These are phyloP conservation scores for Austroboletus eburneus DNA, from an alignment of 768 basidiomycete species.

Conservation along the genomic window DNA sequence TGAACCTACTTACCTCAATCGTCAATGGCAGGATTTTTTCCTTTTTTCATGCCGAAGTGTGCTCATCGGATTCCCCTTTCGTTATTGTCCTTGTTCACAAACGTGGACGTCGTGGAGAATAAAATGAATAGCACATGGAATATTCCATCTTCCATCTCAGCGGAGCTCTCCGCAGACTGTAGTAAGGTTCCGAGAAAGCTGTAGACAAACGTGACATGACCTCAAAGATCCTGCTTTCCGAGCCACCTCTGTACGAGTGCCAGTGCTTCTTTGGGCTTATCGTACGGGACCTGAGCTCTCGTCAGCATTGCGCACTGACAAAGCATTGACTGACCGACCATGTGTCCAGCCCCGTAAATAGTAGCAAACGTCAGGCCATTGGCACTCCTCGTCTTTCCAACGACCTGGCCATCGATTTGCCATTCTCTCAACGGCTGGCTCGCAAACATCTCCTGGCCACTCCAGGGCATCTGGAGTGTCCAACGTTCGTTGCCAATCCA, in stretches of 20 bases:
- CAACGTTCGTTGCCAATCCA: slow-evolving; percentile 75
- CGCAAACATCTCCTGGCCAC: slow-evolving; percentile 50
- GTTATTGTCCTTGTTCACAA: neutral
- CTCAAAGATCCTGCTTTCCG: slow-evolving; percentile 24
- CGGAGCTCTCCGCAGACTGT: too few relatives aligned
- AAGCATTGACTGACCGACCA: slow-evolving; percentile 40
- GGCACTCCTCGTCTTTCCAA: slow-evolving; percentile 52
- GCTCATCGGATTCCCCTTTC: neutral
- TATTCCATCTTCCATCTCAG: neutral
- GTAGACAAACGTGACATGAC: neutral
- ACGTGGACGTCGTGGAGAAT: neutral
- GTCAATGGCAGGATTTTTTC: too few relatives aligned
- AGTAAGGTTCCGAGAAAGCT: too few relatives aligned
- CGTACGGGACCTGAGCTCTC: slow-evolving; percentile 48
- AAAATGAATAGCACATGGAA: too few relatives aligned
- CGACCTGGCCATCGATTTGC: slow-evolving; percentile 46
- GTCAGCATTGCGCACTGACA: slow-evolving; percentile 2
- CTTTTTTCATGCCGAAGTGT: neutral
- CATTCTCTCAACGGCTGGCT: slow-evolving; percentile 52
- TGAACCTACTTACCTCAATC: too few relatives aligned
- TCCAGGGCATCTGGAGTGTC: slow-evolving; percentile 74
- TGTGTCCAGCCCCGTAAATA: slow-evolving; percentile 68
- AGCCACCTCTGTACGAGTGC: slow-evolving; percentile 49
- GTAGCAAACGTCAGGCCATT: slow-evolving; percentile 67
- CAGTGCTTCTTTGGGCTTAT: slow-evolving; percentile 55